phyloP scores from a whole-genome alignment of 495 filamentous ascomycete species.

The Stereocaulon alpinum region DNA sequence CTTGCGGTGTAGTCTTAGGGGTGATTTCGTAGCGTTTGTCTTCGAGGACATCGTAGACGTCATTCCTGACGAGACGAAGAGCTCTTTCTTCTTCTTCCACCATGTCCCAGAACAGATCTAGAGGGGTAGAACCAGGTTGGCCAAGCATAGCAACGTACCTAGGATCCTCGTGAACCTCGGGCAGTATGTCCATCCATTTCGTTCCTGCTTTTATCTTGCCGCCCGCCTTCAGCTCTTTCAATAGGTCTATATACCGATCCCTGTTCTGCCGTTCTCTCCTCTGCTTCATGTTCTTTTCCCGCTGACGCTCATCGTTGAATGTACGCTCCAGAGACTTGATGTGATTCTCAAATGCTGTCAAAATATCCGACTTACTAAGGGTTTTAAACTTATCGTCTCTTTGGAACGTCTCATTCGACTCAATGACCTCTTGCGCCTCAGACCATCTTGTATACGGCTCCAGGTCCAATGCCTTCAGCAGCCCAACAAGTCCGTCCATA shows the following conservation, averaged over 20 bases:
- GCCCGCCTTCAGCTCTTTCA: conserved; percentile 60
- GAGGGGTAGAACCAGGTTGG: conserved; percentile 75
- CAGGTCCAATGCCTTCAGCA: conserved; percentile 74
- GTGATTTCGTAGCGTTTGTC: conserved; percentile 87
- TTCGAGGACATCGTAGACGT: conserved; percentile 86
- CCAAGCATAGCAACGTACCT: conserved; percentile 80
- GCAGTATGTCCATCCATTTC: conserved; percentile 80
- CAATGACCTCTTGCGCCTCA: conserved; percentile 74
- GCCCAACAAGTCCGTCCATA: conserved; percentile 69
- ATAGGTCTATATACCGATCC: conserved; percentile 63
- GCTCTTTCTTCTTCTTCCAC: conserved; percentile 87
- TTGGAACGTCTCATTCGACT: conserved; percentile 69
- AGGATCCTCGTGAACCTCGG: conserved; percentile 67
- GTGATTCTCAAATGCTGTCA: conserved; percentile 89
- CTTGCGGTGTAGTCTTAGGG: conserved; percentile 73
- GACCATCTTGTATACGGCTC: conserved; percentile 95
- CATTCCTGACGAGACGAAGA: conserved; percentile 68
- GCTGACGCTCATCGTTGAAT: conserved; percentile 81
- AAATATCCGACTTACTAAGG: conserved; percentile 78
- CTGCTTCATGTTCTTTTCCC: conserved; percentile 67
- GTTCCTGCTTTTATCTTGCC: conserved; percentile 83
- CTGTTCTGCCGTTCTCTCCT: conserved; percentile 77
- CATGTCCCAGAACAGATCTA: conserved; percentile 95
- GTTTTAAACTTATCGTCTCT: conserved; percentile 79
- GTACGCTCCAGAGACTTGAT: conserved; percentile 82